Evolutionary conservation across 768 basidiomycete genomes (phyloP).

Genomic region (Kwoniella sp.): DNA sequence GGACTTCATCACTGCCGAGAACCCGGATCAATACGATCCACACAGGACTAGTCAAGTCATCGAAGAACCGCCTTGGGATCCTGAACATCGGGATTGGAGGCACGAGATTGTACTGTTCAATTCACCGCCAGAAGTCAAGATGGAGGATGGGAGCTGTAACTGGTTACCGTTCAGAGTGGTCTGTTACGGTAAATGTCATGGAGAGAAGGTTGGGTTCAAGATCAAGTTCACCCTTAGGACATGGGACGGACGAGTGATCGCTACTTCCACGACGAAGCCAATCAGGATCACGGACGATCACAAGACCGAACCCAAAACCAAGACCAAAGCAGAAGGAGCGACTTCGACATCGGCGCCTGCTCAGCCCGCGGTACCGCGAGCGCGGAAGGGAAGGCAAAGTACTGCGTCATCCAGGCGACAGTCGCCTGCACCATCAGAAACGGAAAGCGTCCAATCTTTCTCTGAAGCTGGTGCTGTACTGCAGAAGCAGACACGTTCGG

Average conservation of each 20-base stretch:
- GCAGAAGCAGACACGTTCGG: conserved; percentile 39
- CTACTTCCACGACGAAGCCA: conserved; percentile 76
- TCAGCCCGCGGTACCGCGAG: conserved; percentile 29
- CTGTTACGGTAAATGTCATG: conserved; percentile 97
- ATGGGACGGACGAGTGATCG: conserved; percentile 74
- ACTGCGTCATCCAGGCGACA: conserved; percentile 38
- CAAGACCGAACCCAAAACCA: conserved; percentile 64
- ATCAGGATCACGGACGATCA: conserved; percentile 99
- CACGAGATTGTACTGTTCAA: conserved; percentile 88
- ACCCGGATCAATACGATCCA: conserved; percentile 48
- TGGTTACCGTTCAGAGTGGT: conserved; percentile 88
- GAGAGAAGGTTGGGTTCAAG: conserved; percentile 90
- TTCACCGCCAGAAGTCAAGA: conserved; percentile 84
- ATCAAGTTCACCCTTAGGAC: conserved; percentile 86
- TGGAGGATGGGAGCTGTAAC: conserved; percentile 79
- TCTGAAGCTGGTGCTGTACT: conserved; percentile 45
- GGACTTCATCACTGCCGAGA: conserved; percentile 42
- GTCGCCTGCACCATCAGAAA: conserved; percentile 46
- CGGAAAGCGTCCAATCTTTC: conserved; percentile 45
- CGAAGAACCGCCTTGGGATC: conserved; percentile 48
- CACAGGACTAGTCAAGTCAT: conserved; percentile 35
- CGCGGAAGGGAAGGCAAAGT: conserved; percentile 39
- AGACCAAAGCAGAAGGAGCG: conserved; percentile 25
- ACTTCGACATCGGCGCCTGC: conserved; percentile 20
- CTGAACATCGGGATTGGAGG: conserved; percentile 50